A percentile compares a stretch with the other conserved stretches of the same genome.
phyloP scores from a whole-genome alignment of 495 filamentous ascomycete species.

The Penicillium ochrochloron region DNA sequence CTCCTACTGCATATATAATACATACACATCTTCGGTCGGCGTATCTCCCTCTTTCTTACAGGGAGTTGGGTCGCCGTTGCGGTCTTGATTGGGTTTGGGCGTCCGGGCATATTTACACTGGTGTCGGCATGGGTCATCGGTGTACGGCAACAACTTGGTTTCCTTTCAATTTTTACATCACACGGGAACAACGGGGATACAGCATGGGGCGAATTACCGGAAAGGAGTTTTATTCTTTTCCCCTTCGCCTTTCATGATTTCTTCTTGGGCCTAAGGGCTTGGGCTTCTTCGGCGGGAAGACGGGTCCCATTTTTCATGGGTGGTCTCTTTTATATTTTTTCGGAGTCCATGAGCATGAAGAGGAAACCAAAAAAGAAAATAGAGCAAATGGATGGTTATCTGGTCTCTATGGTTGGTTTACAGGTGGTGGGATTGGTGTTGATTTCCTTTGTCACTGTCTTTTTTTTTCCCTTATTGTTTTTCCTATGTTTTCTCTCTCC shows the following conservation, averaged over 20 bases:
- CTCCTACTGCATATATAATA: slow-evolving; percentile 43
- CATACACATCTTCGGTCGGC: slow-evolving; percentile 26
- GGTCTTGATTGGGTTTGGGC: slow-evolving; percentile 47
- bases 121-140: slow-evolving; percentile 37
- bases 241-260: neutral
- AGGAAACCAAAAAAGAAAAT: slow-evolving; percentile 24
- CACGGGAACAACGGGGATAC: slow-evolving; percentile 6
- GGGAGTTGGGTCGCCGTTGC: slow-evolving; percentile 26
- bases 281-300: slow-evolving; percentile 6
- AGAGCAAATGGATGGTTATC: slow-evolving; percentile 35
- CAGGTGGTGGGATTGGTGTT: slow-evolving; percentile 30
- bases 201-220: slow-evolving; percentile 11
- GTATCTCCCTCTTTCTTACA: slow-evolving; percentile 8
- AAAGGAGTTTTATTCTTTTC: neutral
- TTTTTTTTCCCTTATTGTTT: slow-evolving; percentile 23
- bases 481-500: slow-evolving; percentile 23
- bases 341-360: slow-evolving; percentile 15
- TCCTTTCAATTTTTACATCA: slow-evolving; percentile 10
- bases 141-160: slow-evolving; percentile 31
- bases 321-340: slow-evolving; percentile 3
- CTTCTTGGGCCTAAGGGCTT: neutral
- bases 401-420: slow-evolving; percentile 22
- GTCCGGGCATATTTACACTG: slow-evolving; percentile 46
- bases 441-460: slow-evolving; percentile 28
- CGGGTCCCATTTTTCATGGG: slow-evolving; percentile 6